Base-by-base conservation (phyloP, 805 yeast genomes). In the Yarrowia keelungensis region DNA sequence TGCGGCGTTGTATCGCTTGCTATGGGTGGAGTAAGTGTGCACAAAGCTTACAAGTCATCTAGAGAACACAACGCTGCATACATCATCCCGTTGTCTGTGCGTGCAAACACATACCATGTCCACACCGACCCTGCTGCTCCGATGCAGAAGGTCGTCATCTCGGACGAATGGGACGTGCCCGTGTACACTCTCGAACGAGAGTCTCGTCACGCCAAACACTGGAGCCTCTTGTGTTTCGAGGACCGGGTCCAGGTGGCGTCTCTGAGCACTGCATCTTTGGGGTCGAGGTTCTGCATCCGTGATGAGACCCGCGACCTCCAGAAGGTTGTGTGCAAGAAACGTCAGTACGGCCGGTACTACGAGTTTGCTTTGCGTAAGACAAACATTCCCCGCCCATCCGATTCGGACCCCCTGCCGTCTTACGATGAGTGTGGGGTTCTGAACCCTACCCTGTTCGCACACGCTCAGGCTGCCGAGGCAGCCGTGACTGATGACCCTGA, bases 321-420 rank as follows among this genome's bases (percentile, higher is more conserved):
- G 12, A 62, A 62, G 56, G 67, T 62, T 10, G 67, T 62, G 22
- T 62, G 67, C 32, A 62, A 49, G 39, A 62, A 62, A 12, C 67
- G 56, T 4, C 47, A 32, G 46, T 47, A 47, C 19, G 67, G 56
- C 14, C 43, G 47, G 8, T 49, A 62, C 39, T 62, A 62, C 26
- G 67, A 62, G 39, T 62, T 62, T 16, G 39, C 26, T 4, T 56
- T 62, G 3, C 35, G 38, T 2, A 59, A 59, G 51, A 35, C 65
- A 16, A 35, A 43, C 51, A 59, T 45, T 19, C 65, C 51, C 8
- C 51, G 50, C 2, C 65, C 65, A 1, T 59, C 51, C 7, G 72
- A 61, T 41, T 56, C 69, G 4, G 70, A 54, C 47, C 69, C 69
- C 4, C 70, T 58, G 14, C 73, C 49, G 41, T 62, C 71, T 3